These are phyloP conservation scores for Cucurbita maxima DNA, from an alignment of 306 rosid species.

Conservation along the genomic window DNA sequence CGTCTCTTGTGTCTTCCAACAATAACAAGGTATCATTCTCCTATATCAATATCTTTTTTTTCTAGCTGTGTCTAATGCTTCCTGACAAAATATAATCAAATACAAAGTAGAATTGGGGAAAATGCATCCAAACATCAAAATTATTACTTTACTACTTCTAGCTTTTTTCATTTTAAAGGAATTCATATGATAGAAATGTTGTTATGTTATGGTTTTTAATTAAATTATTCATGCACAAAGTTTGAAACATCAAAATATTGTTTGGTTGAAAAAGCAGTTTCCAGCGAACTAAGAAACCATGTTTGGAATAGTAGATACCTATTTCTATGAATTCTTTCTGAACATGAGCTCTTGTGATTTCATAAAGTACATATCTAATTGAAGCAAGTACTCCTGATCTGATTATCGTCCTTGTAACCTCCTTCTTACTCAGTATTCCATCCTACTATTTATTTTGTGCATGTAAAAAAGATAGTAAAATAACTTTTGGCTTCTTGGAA, in stretches of 20 bases:
- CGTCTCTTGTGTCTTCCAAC: constrained; percentile 16
- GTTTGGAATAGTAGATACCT: not conserved
- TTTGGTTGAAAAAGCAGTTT: not conserved
- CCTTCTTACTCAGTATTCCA: not conserved
- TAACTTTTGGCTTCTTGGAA: not conserved
- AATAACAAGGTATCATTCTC: constrained; percentile 31
- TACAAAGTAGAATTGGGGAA: not conserved
- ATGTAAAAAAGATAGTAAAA: not conserved
- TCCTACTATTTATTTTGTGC: not conserved
- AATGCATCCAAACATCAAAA: not conserved
- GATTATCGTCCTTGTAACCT: not conserved
- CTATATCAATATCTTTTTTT: not conserved
- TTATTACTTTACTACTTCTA: not conserved
- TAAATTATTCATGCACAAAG: not conserved
- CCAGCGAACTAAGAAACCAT: not conserved
- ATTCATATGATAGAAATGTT: not conserved
- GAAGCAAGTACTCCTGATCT: not conserved
- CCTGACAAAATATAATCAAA: not conserved
- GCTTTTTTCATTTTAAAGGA: not conserved
- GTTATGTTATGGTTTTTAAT: not conserved
- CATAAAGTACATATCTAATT: not conserved
- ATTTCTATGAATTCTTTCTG: not conserved
- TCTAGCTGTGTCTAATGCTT: not conserved
- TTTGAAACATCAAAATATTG: not conserved
- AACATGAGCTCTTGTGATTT: not conserved